Conservation (phyloP, 371 early-diverging fungal genomes). For the Mortierella sp. region DNA sequence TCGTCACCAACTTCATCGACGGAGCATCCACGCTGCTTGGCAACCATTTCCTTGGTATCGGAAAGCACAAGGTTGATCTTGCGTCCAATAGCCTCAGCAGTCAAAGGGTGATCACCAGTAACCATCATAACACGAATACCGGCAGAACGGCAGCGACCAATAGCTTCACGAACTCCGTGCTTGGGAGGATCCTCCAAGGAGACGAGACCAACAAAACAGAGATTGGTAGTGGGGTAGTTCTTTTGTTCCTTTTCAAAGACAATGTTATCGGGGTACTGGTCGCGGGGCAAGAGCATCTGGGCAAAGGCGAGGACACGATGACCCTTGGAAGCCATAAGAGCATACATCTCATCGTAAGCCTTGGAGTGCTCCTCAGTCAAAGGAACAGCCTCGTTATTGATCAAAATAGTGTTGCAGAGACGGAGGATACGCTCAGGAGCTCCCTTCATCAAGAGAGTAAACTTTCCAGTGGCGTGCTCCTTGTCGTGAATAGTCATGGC, state of each 20-base stretch:
- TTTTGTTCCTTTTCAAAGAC: slow-evolving; percentile 78
- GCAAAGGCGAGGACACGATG: slow-evolving; percentile 97
- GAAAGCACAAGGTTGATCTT: slow-evolving; percentile 93
- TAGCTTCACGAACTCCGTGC: slow-evolving; percentile 97
- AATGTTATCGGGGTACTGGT: slow-evolving; percentile 76
- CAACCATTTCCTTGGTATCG: slow-evolving; percentile 86
- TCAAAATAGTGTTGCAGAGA: slow-evolving; percentile 79
- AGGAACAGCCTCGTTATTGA: slow-evolving; percentile 60
- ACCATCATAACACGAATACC: slow-evolving; percentile 97
- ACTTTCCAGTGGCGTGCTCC: slow-evolving; percentile 73
- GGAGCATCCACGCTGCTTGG: slow-evolving; percentile 72
- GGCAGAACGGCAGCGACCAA: slow-evolving; percentile 91
- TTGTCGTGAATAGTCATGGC: slow-evolving; percentile 87
- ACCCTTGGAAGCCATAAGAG: slow-evolving; percentile 89
- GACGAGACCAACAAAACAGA: slow-evolving; percentile 88
- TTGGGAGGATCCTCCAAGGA: slow-evolving; percentile 96
- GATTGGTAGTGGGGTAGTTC: slow-evolving; percentile 80
- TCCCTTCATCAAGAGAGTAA: slow-evolving; percentile 90
- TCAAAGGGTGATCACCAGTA: slow-evolving; percentile 96
- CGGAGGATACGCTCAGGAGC: slow-evolving; percentile 93
- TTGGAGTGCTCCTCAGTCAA: slow-evolving; percentile 71
- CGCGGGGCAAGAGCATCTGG: slow-evolving; percentile 71
- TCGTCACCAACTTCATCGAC: slow-evolving; percentile 76
- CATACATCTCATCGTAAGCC: slow-evolving; percentile 81
- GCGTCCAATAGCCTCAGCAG: slow-evolving; percentile 87